A percentile compares a stretch with the other conserved stretches of the same genome.
These are phyloP conservation scores for Ambrosia artemisiifolia DNA, from an alignment of 129 eudicot genomes.

Conservation along the genomic window DNA sequence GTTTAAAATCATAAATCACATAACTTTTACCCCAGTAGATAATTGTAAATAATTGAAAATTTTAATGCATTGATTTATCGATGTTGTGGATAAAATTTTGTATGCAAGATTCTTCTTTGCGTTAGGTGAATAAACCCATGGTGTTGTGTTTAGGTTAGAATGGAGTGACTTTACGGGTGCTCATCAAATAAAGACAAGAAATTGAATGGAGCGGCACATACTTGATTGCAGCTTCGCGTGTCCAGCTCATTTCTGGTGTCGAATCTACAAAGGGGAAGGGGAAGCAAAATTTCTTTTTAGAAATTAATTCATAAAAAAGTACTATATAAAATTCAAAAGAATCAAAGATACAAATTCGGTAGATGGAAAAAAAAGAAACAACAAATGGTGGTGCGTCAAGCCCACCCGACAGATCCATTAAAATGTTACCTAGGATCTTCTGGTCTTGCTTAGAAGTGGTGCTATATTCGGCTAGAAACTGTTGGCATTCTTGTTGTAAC, in stretches of 20 bases:
- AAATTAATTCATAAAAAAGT: background rate
- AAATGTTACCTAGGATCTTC: constrained; percentile 61
- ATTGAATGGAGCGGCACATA: constrained; percentile 32
- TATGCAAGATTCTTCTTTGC: constrained; percentile 1
- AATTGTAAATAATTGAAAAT: background rate
- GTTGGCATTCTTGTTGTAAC: constrained; percentile 82
- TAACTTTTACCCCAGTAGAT: background rate
- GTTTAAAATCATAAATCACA: background rate
- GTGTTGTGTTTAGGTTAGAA: background rate
- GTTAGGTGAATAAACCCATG: constrained; percentile 6
- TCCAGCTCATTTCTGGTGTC: constrained; percentile 70
- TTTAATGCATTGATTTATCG: background rate
- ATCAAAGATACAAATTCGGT: background rate
- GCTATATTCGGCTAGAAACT: constrained; percentile 60
- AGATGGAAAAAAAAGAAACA: background rate
- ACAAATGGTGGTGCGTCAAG: background rate
- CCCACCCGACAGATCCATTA: background rate
- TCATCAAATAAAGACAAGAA: background rate
- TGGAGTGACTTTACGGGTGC: background rate
- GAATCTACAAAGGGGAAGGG: constrained; percentile 44
- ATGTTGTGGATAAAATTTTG: background rate
- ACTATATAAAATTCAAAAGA: background rate
- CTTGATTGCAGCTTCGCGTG: constrained; percentile 91
- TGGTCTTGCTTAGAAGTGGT: constrained; percentile 81
- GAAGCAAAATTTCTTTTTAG: constrained; percentile 1